Percentiles rank a stretch among this genome's conserved stretches.
These are phyloP conservation scores for Mycena kentingensis DNA, from an alignment of 768 basidiomycete genomes.

Conservation along the genomic window DNA sequence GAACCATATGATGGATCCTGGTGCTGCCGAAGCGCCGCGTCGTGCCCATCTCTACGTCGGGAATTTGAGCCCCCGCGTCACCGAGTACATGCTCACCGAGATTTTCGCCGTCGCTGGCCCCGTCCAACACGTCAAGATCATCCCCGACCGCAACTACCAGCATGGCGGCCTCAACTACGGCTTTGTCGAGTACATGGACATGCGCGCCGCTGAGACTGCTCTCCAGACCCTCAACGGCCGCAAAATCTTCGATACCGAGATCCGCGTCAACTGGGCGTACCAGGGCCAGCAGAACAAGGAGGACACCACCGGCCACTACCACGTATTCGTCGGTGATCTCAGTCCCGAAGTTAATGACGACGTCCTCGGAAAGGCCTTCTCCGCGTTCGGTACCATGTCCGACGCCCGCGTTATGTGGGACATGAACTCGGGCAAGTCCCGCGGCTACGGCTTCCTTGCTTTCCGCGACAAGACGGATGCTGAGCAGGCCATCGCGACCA, in stretches of 20 bases:
- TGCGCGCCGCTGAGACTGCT: conserved; percentile 99
- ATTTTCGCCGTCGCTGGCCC: conserved; percentile 96
- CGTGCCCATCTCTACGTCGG: conserved; percentile 99
- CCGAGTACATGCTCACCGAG: conserved; percentile 98
- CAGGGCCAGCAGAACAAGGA: conserved; percentile 99
- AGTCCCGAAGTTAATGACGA: conserved; percentile 99
- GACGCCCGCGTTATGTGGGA: conserved; percentile 99
- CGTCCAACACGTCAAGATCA: conserved; percentile 99
- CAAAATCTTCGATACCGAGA: conserved; percentile 99
- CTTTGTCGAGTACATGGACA: conserved; percentile 98
- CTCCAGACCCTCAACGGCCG: conserved; percentile 97
- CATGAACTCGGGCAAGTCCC: conserved; percentile 98
- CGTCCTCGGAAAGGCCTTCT: conserved; percentile 94
- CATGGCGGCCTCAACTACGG: conserved; percentile 99
- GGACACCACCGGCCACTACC: conserved; percentile 95
- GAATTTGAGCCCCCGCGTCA: conserved; percentile 95
- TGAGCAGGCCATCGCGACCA: conserved; percentile 97
- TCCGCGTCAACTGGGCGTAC: conserved; percentile 99
- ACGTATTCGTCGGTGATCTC: conserved; percentile 99
- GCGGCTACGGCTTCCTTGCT: conserved; percentile 97
- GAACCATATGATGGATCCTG: conserved; percentile 26
- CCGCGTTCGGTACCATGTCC: conserved; percentile 93
- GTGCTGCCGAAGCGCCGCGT: conserved; percentile 51
- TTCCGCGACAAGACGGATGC: conserved; percentile 99
- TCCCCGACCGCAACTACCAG: conserved; percentile 98